Evolutionary conservation across 176 grass and related monocot species (phyloP).

Genomic region (Hordeum marinum): DNA sequence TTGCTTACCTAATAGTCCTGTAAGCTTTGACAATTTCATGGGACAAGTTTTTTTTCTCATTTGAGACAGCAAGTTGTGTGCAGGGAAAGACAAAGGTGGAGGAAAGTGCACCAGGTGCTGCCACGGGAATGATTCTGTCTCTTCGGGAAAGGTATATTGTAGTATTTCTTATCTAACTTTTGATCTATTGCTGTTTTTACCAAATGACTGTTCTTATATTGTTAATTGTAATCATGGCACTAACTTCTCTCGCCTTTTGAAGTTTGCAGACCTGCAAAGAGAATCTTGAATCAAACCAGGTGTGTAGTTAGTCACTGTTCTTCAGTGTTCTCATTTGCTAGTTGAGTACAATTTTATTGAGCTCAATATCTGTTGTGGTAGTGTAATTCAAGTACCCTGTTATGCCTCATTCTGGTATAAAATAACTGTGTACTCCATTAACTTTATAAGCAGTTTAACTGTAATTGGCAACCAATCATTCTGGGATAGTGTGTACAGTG

Average conservation of each 20-base stretch:
- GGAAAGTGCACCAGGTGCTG: slow-evolving; percentile 86
- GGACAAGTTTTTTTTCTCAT: not conserved
- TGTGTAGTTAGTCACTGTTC: slow-evolving; percentile 16
- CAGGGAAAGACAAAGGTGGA: slow-evolving; percentile 80
- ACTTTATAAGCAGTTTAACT: not conserved
- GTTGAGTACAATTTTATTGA: not conserved
- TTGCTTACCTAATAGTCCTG: not conserved
- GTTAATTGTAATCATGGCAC: not conserved
- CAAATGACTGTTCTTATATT: not conserved
- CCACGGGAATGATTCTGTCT: slow-evolving; percentile 98
- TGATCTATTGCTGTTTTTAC: slow-evolving; percentile 3
- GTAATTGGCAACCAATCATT: not conserved
- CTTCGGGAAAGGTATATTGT: slow-evolving; percentile 73
- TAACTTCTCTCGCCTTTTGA: slow-evolving; percentile 26
- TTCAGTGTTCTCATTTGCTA: slow-evolving; percentile 9
- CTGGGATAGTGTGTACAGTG: not conserved
- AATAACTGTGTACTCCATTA: not conserved
- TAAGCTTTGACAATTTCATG: not conserved
- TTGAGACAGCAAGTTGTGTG: slow-evolving; percentile 13
- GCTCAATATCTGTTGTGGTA: not conserved
- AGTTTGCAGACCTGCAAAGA: slow-evolving; percentile 96
- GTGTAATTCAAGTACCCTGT: not conserved
- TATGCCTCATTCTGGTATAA: not conserved
- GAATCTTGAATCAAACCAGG: slow-evolving; percentile 80
- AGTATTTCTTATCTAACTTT: slow-evolving; percentile 12